Evolutionary conservation across 2,329 filamentous ascomycete species (phyloP), one percentile per base, ranked within the genome.

Genomic region (Ambrosiella xylebori): DNA sequence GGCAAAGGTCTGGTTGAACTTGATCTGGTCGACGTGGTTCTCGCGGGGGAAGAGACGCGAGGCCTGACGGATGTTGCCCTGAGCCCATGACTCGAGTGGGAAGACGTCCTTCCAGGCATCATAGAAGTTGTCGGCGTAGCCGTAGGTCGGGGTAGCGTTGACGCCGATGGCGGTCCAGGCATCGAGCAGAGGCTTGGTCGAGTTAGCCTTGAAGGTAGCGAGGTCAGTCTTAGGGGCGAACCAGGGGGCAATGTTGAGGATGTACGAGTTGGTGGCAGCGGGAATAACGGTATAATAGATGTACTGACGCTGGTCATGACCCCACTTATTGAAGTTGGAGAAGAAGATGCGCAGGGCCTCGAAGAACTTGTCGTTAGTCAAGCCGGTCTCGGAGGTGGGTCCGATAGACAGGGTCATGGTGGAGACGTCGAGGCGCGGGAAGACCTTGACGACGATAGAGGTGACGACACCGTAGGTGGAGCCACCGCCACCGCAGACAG

Each of bases 401-500:
- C 64, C 63, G 3, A 66, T 64, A 35, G 59, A 58, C 15, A 67
- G 70, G 45, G 61, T 63, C 17, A 64, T 68, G 4, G 71, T 66
- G 0, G 66, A 66, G 4, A 69, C 69, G 27, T 65, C 64, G 37
- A 68, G 65, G 35, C 66, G 65, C 1, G 66, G 66, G 54, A 70
- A 68, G 2, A 67, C 67, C 7, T 66, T 67, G 40, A 71, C 66
- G 1, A 67, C 67, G 56, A 70, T 63, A 1, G 69, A 72, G 27
- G 68, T 64, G 6, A 74, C 72, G 3, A 75, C 69, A 1, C 72
- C 74, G 59, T 70, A 76, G 2, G 71, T 74, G 54, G 69, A 71
- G 8, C 59, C 59, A 59, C 74, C 74, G 9, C 71, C 75, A 19
- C 75, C 75, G 12, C 71, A 66, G 37, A 78, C 67, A 1, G 74